Evolutionary conservation across 164 flowering plant species (phyloP).

Genomic region (Euptelea pleiosperma): DNA sequence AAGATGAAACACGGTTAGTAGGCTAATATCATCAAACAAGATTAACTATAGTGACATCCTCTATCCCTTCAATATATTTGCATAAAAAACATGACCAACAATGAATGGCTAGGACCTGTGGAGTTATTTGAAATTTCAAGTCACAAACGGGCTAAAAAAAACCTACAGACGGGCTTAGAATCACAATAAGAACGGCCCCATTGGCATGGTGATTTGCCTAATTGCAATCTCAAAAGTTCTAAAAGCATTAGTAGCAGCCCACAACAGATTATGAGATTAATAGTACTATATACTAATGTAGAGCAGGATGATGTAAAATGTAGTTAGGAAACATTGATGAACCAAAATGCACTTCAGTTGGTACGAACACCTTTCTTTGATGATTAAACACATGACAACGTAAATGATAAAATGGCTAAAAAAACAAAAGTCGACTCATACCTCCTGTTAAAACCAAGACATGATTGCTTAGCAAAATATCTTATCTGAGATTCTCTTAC

Average conservation of each 20-base stretch:
- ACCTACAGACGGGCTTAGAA: no score
- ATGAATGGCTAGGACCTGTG: no score
- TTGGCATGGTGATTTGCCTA: not conserved
- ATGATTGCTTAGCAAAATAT: not conserved
- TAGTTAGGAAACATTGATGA: not conserved
- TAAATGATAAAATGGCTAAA: not conserved
- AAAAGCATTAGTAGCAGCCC: not conserved
- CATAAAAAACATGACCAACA: no score
- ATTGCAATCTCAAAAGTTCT: not conserved
- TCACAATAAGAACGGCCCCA: no score
- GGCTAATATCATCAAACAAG: no score
- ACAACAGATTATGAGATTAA: not conserved
- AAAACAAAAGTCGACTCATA: not conserved
- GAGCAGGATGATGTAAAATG: not conserved
- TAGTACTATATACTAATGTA: not conserved
- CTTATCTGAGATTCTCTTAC: not conserved
- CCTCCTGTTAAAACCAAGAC: not conserved
- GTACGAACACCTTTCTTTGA: not conserved
- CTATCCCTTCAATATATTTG: no score
- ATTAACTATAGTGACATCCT: no score
- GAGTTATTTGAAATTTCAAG: no score
- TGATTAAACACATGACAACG: not conserved
- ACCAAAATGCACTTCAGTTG: not conserved
- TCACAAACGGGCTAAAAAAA: no score
- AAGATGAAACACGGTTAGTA: no score